Evolutionary conservation across 441 rosid species (phyloP).

Genomic region (Hura crepitans): DNA sequence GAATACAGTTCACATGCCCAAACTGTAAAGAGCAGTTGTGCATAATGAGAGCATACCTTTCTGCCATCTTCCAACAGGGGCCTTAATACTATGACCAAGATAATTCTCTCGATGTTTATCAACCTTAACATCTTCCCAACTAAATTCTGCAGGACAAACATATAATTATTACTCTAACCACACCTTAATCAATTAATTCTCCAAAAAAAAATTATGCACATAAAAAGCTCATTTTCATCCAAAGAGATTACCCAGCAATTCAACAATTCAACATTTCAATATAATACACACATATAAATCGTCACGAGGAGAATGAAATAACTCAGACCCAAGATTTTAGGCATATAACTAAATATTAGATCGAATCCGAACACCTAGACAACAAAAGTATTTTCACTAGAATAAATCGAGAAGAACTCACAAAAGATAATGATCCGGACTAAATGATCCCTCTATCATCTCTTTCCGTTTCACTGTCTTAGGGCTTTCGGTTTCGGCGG

Average conservation of each 20-base stretch:
- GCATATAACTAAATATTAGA: background rate
- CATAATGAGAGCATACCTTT: slow-evolving; percentile 50
- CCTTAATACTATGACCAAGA: slow-evolving; percentile 90
- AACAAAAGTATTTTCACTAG: background rate
- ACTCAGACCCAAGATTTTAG: background rate
- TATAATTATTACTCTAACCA: background rate
- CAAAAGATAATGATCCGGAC: too few relatives aligned
- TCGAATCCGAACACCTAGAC: background rate
- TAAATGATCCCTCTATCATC: too few relatives aligned
- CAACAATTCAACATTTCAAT: too few relatives aligned
- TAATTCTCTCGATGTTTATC: slow-evolving; percentile 93
- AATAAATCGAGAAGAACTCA: background rate
- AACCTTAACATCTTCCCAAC: slow-evolving; percentile 91
- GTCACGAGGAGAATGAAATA: background rate
- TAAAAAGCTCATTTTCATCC: background rate
- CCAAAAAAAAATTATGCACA: background rate
- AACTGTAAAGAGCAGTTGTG: background rate
- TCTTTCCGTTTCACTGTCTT: background rate
- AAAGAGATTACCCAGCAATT: background rate
- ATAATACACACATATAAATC: too few relatives aligned
- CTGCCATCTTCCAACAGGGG: slow-evolving; percentile 97
- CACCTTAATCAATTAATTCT: background rate
- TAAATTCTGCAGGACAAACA: slow-evolving; percentile 61
- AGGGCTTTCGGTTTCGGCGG: background rate
- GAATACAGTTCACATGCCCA: background rate